Conservation (phyloP, 257 asterid species). For the Petunia secreta region DNA sequence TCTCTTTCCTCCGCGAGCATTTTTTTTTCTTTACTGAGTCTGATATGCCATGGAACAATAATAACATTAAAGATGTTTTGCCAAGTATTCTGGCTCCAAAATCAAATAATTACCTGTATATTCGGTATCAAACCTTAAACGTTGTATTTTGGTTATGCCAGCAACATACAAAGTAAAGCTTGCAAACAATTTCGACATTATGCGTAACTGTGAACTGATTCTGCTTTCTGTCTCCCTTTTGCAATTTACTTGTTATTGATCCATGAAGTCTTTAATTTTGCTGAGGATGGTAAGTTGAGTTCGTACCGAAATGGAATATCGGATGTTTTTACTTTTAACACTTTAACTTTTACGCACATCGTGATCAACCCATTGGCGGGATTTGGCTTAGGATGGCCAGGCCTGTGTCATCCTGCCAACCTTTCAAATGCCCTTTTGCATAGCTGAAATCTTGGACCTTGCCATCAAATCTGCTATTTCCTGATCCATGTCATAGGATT, state of each 20-base stretch:
- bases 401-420: not conserved
- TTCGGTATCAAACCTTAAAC: slow-evolving; percentile 12
- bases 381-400: not conserved
- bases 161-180: not conserved
- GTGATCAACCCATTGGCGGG: not conserved
- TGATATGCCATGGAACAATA: not conserved
- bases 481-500: not conserved
- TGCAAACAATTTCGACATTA: not conserved
- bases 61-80: not conserved
- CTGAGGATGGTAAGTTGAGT: not conserved
- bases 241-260: not conserved
- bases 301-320: not conserved
- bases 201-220: not conserved
- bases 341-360: not conserved
- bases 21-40: not conserved
- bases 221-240: not conserved
- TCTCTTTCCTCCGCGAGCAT: not conserved
- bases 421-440: not conserved
- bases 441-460: slow-evolving; percentile 15
- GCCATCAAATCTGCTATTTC: not conserved
- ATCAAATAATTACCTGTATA: not conserved
- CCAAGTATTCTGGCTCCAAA: not conserved
- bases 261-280: not conserved
- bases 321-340: not conserved
- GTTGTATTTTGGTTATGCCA: not conserved